These are phyloP conservation scores for Calycina herbarum DNA, from an alignment of 2,329 filamentous ascomycete species.

Conservation along the genomic window DNA sequence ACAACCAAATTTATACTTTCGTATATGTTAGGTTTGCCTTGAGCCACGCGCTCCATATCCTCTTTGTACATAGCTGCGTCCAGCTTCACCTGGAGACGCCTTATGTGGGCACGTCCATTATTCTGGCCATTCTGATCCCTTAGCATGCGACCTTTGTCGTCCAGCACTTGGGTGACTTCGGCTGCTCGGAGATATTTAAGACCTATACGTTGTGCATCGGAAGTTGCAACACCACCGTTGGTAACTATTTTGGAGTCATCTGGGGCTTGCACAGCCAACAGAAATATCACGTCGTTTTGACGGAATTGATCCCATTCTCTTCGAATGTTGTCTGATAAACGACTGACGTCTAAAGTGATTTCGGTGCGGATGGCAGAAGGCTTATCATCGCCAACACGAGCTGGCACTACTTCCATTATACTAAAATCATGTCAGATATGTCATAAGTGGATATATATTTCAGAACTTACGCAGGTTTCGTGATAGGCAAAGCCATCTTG, in stretches of 20 bases:
- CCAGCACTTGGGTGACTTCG: slow-evolving; percentile 80
- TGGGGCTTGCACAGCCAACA: slow-evolving; percentile 71
- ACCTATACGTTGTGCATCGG: slow-evolving; percentile 61
- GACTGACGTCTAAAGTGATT: slow-evolving; percentile 78
- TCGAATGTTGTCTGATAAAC: slow-evolving; percentile 72
- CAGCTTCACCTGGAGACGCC: slow-evolving; percentile 77
- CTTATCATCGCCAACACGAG: slow-evolving; percentile 77
- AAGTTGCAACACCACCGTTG: slow-evolving; percentile 53
- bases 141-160: slow-evolving; percentile 77
- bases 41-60: slow-evolving; percentile 66
- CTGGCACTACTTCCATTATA: slow-evolving; percentile 80
- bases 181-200: slow-evolving; percentile 75
- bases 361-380: slow-evolving; percentile 87
- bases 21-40: slow-evolving; percentile 77
- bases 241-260: slow-evolving; percentile 48
- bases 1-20: slow-evolving; percentile 82
- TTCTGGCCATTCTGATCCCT: slow-evolving; percentile 61
- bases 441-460: slow-evolving; percentile 21
- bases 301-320: slow-evolving; percentile 88
- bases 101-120: slow-evolving; percentile 61
- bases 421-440: slow-evolving; percentile 36
- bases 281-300: slow-evolving; percentile 85
- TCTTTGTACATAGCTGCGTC: slow-evolving; percentile 76
- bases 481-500: slow-evolving; percentile 86
- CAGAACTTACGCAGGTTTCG: slow-evolving; percentile 62